Evolutionary conservation across 768 basidiomycete species (phyloP).

Genomic region (Phanerochaete sordida): DNA sequence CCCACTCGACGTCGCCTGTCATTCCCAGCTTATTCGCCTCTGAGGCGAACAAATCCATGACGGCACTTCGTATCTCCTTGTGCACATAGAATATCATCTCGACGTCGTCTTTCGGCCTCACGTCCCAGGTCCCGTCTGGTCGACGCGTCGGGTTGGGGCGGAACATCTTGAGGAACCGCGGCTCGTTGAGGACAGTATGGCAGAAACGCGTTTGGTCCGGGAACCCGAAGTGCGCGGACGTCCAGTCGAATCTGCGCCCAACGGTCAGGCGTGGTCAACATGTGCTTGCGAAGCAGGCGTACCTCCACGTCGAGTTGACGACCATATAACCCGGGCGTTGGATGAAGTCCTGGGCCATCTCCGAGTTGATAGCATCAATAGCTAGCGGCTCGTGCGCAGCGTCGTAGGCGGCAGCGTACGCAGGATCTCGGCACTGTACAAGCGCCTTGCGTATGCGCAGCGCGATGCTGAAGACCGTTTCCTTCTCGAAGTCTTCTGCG

Average conservation of each 20-base stretch:
- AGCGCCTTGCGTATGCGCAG: constrained; percentile 7
- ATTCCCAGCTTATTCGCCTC: too few relatives aligned
- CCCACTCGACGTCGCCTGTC: too few relatives aligned
- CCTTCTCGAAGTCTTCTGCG: neutral
- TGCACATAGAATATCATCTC: constrained; percentile 14
- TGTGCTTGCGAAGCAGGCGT: neutral
- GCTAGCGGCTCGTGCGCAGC: neutral
- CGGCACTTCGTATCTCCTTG: too few relatives aligned
- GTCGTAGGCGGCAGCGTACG: constrained; percentile 8
- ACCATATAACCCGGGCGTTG: neutral
- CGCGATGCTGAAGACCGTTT: constrained; percentile 5
- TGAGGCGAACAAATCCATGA: too few relatives aligned
- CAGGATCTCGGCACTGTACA: constrained; percentile 1
- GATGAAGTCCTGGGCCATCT: constrained; percentile 1
- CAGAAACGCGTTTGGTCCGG: constrained; percentile 11
- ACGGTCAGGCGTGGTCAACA: neutral
- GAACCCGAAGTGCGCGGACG: constrained; percentile 17
- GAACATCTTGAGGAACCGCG: constrained; percentile 15
- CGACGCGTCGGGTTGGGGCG: constrained; percentile 10
- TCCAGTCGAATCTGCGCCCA: constrained; percentile 13
- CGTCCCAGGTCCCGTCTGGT: constrained; percentile 10
- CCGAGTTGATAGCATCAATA: neutral
- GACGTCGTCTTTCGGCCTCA: neutral
- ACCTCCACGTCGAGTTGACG: constrained; percentile 12
- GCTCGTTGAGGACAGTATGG: constrained; percentile 9